Percentiles rank a stretch among this genome's conserved stretches.
Evolutionary conservation across 2,329 filamentous ascomycete genomes (phyloP).

Genomic region (Fusarium equiseti): DNA sequence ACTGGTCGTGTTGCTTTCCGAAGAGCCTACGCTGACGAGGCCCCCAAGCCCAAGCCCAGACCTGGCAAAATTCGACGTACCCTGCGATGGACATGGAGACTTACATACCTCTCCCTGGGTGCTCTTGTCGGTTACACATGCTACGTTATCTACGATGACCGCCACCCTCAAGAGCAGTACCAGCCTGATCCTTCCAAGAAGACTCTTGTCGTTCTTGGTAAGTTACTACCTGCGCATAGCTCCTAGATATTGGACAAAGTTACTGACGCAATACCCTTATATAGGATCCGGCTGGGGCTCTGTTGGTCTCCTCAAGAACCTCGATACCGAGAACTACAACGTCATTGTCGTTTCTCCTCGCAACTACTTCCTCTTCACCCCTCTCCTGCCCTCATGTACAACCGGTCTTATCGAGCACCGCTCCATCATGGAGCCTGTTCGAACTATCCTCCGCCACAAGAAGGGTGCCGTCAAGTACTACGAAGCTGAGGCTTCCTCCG

Average conservation of each 20-base stretch:
- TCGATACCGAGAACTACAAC: conserved; percentile 99
- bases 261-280: conserved; percentile 41
- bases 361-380: conserved; percentile 99
- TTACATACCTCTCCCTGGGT: conserved; percentile 81
- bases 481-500: conserved; percentile 96
- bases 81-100: conserved; percentile 85
- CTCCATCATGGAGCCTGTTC: conserved; percentile 99
- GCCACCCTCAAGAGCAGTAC: conserved; percentile 83
- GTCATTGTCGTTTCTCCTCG: conserved; percentile 96
- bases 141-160: conserved; percentile 85
- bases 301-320: conserved; percentile 96
- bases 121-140: conserved; percentile 77
- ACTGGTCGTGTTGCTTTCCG: conserved; percentile 57
- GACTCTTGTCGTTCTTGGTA: conserved; percentile 95
- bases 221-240: conserved; percentile 41
- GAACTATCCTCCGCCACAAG: conserved; percentile 95
- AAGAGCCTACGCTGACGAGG: conserved; percentile 64
- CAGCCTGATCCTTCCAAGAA: conserved; percentile 90
- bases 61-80: conserved; percentile 72
- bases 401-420: conserved; percentile 98
- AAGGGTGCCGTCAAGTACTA: conserved; percentile 94
- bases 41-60: conserved; percentile 61
- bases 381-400: conserved; percentile 95
- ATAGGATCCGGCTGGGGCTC: conserved; percentile 95
- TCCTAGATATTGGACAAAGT: conserved; percentile 24